Evolutionary conservation across 495 filamentous ascomycete genomes (phyloP), one percentile per base, ranked within the genome.

Genomic region (Diplogelasinospora grovesii): DNA sequence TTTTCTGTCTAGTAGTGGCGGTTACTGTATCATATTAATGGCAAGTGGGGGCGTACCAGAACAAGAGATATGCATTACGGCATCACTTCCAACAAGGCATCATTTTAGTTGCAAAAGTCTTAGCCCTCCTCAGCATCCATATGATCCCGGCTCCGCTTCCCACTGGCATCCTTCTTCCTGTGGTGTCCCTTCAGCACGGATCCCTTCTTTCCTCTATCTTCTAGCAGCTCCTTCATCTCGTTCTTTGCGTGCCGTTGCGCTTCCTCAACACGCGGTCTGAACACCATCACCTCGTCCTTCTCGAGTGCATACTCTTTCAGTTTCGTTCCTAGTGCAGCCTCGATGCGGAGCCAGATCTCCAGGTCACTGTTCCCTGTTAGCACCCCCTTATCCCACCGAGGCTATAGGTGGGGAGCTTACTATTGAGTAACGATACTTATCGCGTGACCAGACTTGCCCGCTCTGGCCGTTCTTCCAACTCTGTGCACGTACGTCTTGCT

Each of bases 401-500:
- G 11, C 6, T 18, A 24, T 2, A 8, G 4, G 3, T 1, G 5
- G 21, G 3, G 1, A 34, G 42, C 54, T 50, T 52, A 60, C 57
- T 96, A 97, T 56, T 98, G 92, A 3, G 84, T 93, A 3, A 90
- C 81, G 7, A 97, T 61, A 19, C 71, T 81, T 27, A 95, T 74
- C 1, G 89, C 87, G 22, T 83, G 70, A n/a, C 90, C 90, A 18
- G 77, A 79, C 53, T 86, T 86, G 10, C 90, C 90, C 0, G 92
- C 90, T 60, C 92, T 74, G 0, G 92, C 92, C 0, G 92, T 98
- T 45, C 92, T 82, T 5, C 92, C 92, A 2, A 96, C 90, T 27
- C 92, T 80, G 57, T 98, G 92, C 36, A 98, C 85, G 52, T 96
- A 98, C 0, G 87, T 95, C 61, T 95, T 92, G 53, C 78, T 82